phyloP scores from a whole-genome alignment of 257 asterid species.

The Lithospermum erythrorhizon region DNA sequence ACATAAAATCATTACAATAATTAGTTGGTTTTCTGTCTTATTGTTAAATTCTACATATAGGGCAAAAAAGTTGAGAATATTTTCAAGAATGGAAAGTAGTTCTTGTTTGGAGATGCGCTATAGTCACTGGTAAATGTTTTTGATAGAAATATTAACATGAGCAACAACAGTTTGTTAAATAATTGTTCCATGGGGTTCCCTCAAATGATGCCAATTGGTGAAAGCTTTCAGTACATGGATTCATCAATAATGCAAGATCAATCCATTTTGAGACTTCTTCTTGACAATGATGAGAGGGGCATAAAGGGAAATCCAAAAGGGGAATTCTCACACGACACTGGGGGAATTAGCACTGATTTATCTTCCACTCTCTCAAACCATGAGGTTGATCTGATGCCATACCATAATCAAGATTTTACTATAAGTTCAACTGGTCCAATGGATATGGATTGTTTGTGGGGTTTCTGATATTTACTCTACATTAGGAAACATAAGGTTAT shows the following conservation, averaged over 20 bases:
- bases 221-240: conserved; percentile 13
- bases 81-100: background rate
- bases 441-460: conserved; percentile 31
- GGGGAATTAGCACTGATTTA: conserved; percentile 10
- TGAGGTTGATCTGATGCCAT: conserved; percentile 12
- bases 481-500: background rate
- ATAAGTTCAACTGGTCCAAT: conserved; percentile 20
- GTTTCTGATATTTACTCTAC: conserved; percentile 17
- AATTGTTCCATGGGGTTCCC: conserved; percentile 14
- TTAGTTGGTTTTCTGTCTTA: background rate
- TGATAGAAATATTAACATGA: background rate
- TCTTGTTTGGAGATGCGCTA: background rate
- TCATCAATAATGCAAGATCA: conserved; percentile 34
- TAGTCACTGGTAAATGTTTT: conserved; percentile 4
- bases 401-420: conserved; percentile 15
- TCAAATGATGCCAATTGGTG: conserved; percentile 21
- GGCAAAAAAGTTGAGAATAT: background rate
- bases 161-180: conserved; percentile 3
- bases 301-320: conserved; percentile 5
- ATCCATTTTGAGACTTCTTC: conserved; percentile 26
- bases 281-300: conserved; percentile 20
- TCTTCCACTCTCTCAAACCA: conserved; percentile 15
- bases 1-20: no score
- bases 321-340: conserved; percentile 15
- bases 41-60: background rate